These are phyloP conservation scores for Moniliella sp. DNA, from an alignment of 1,284 basidiomycete species.

Conservation along the genomic window DNA sequence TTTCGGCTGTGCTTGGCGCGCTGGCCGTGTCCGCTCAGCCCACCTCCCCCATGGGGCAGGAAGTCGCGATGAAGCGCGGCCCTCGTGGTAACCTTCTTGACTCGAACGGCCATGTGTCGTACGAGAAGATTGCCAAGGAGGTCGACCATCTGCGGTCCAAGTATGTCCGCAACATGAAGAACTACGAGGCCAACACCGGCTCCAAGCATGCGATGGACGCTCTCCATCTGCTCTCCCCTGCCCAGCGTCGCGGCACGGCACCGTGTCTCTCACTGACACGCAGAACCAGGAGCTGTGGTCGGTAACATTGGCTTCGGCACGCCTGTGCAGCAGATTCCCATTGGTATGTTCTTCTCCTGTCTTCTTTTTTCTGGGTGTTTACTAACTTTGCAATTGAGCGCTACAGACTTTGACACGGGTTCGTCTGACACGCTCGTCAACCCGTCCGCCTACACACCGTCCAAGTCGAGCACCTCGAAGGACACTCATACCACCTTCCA, in stretches of 20 bases:
- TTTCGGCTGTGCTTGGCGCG: no score
- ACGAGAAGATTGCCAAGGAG: slow-evolving; percentile 13
- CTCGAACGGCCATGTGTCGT: slow-evolving; percentile 11
- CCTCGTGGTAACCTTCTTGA: slow-evolving; percentile 5
- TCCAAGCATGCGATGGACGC: slow-evolving; percentile 7
- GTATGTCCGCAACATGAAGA: slow-evolving; percentile 9
- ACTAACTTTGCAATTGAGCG: neutral
- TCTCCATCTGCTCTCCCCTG: no score
- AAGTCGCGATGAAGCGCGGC: slow-evolving; percentile 10
- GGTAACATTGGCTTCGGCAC: slow-evolving; percentile 21
- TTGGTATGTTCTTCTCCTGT: no score
- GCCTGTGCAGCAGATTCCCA: slow-evolving; percentile 10
- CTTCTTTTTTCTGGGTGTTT: neutral
- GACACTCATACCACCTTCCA: slow-evolving; percentile 2
- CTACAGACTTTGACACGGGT: slow-evolving; percentile 33
- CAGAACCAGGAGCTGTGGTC: slow-evolving; percentile 13
- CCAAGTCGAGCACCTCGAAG: slow-evolving; percentile 1
- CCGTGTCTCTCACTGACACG: slow-evolving; percentile 15
- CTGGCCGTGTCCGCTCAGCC: no score
- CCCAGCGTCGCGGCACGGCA: slow-evolving; percentile 6
- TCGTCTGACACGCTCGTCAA: slow-evolving; percentile 3
- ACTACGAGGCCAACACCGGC: slow-evolving; percentile 22
- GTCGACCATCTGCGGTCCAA: slow-evolving; percentile 10
- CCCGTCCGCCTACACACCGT: slow-evolving; percentile 3
- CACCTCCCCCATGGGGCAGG: no score